Evolutionary conservation across 768 basidiomycete genomes (phyloP), one percentile per base, ranked within the genome.

Genomic region (Mycena belliarum): DNA sequence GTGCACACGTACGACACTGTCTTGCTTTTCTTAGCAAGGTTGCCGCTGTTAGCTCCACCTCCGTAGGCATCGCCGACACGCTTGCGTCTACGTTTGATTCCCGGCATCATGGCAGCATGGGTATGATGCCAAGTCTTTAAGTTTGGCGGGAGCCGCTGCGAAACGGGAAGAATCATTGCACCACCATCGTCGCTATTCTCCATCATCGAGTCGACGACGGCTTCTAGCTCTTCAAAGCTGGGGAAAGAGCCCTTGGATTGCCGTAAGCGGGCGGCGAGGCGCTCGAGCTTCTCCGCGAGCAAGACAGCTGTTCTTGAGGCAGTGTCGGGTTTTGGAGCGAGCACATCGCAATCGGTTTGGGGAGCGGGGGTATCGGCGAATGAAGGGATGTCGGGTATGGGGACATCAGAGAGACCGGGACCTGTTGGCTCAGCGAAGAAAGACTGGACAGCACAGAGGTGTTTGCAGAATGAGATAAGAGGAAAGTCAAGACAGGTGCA

Each of bases 391-490:
- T n/a, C n/a, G n/a, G n/a, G n/a, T n/a, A n/a, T n/a, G n/a, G n/a
- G n/a, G n/a, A n/a, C n/a, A n/a, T n/a, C n/a, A n/a, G n/a, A n/a
- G n/a, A n/a, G n/a, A n/a, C n/a, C n/a, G n/a, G n/a, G n/a, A n/a
- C n/a, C n/a, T n/a, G n/a, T n/a, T n/a, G n/a, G 29, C 26, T 55
- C 54, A 3, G 29, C 28, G 44, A 60, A 65, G 8, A 57, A 46
- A 3, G 0, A 1, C 32, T 63, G 57, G 1, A 66, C 63, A 9
- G 61, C 65, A 20, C 41, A 56, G 11, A 69, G 51, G 43, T 69
- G 66, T 37, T 69, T 67, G 53, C 68, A 69, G 38, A 60, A 67
- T 1, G 37, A 33, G 11, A 66, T 58, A 1, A 53, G 12, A 6
- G 65, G 63, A 24, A 56, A 67, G 32, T 59, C 52, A 9, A 44